Evolutionary conservation across 129 eudicot species (phyloP), one percentile per base, ranked within the genome.

Genomic region (Lactuca saligna): DNA sequence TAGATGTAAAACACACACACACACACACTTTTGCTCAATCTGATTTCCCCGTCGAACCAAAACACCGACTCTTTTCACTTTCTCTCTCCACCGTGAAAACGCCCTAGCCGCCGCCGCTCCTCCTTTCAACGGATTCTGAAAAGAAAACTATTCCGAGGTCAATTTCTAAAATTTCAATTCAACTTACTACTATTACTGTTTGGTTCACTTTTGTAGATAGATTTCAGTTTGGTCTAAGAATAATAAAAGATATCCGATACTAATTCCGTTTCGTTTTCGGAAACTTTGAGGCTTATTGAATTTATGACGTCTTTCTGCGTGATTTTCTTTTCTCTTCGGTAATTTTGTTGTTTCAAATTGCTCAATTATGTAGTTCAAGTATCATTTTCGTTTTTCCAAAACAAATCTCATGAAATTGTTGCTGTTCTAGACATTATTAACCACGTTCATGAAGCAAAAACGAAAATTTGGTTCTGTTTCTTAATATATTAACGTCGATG

Each of bases 21-120:
- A 17, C 69, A 70, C 33, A 48, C 59, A 61, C 65, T 11, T 73
- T 65, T 55, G 34, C 49, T 57, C 66, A 57, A 41, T 70, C 75
- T 59, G 54, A 70, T 57, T 44, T 57, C 9, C 66, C 73, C 66
- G 72, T 38, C 71, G 65, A 74, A 54, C 65, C 65, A 5, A 7
- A 54, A 33, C 78, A 65, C 78, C 66, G 78, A 65, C 62, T 64
- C 58, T 7, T 42, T 33, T 8, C 31, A 35, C 31, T 7, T 31
- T 55, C 58, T 71, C 67, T 58, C 67, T 46, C 75, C 76, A 71
- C 68, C 68, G 76, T 71, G n/a, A 13, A 61, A 17, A 29, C 66
- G 77, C 77, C 77, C 63, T 61, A 61, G 63, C 77, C 63, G 63
- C 56, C 77, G 65, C 56, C 77, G 65, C 78, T 55, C 64, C 8